Evolutionary conservation across 169 alveolate genomes (phyloP).

Genomic region (Perkinsus olseni): DNA sequence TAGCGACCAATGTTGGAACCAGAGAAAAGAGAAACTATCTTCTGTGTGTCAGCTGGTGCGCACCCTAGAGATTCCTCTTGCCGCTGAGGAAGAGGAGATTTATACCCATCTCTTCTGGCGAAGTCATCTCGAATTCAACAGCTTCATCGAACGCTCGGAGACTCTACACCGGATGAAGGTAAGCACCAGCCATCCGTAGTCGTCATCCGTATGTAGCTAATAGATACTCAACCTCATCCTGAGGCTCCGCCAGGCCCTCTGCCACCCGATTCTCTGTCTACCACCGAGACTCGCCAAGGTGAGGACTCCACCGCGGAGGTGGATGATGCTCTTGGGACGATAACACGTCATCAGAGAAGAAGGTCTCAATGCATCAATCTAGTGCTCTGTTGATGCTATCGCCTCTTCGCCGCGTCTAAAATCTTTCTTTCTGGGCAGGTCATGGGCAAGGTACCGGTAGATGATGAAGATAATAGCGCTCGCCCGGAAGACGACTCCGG

Average conservation of each 20-base stretch:
- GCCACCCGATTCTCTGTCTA: background rate
- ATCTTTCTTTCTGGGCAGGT: background rate
- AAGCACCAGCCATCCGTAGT: background rate
- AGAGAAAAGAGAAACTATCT: background rate
- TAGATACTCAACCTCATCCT: background rate
- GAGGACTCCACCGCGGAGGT: no score
- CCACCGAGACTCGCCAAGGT: background rate
- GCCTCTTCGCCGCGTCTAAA: no score
- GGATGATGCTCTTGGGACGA: no score
- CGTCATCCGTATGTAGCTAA: background rate
- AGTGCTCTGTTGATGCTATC: no score
- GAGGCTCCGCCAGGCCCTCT: background rate
- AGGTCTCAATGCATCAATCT: no score
- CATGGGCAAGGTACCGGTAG: background rate
- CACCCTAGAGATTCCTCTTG: background rate
- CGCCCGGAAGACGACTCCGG: background rate
- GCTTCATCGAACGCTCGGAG: background rate
- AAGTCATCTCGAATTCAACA: background rate
- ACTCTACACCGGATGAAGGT: background rate
- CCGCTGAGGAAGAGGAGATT: background rate
- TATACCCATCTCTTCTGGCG: background rate
- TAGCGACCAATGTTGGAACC: background rate
- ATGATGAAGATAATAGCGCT: background rate
- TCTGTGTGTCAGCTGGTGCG: background rate
- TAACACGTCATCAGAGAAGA: no score